phyloP scores from a whole-genome alignment of 164 flowering plant species.

The Malania oleifera region DNA sequence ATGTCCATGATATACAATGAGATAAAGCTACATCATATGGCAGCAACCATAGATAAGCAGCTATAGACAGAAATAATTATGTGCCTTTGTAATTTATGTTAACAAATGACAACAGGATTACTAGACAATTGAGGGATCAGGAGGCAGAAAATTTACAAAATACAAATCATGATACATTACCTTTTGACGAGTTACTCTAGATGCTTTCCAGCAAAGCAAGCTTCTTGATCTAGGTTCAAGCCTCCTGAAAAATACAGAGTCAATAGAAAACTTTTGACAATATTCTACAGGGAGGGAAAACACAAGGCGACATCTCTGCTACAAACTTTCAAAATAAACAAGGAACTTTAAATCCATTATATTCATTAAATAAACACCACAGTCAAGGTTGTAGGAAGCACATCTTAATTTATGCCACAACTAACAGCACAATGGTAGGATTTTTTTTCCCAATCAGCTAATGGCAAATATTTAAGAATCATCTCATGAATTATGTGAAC shows the following conservation, averaged over 20 bases:
- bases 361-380: neutral
- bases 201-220: constrained; percentile 86
- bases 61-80: too few relatives aligned
- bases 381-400: neutral
- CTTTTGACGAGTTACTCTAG: constrained; percentile 61
- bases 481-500: too few relatives aligned
- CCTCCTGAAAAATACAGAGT: constrained; percentile 49
- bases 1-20: too few relatives aligned
- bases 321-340: too few relatives aligned
- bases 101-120: constrained; percentile 2
- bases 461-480: too few relatives aligned
- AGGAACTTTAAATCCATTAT: too few relatives aligned
- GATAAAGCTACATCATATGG: too few relatives aligned
- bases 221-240: constrained; percentile 83
- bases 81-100: too few relatives aligned
- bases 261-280: neutral
- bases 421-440: neutral
- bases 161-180: constrained; percentile 27
- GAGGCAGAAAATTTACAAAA: neutral
- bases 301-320: too few relatives aligned
- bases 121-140: neutral
- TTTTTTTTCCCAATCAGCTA: too few relatives aligned
- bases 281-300: neutral
- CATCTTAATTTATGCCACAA: neutral
- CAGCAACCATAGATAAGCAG: too few relatives aligned